phyloP scores from a whole-genome alignment of 257 asterid species.

The Gentiana macrophylla region DNA sequence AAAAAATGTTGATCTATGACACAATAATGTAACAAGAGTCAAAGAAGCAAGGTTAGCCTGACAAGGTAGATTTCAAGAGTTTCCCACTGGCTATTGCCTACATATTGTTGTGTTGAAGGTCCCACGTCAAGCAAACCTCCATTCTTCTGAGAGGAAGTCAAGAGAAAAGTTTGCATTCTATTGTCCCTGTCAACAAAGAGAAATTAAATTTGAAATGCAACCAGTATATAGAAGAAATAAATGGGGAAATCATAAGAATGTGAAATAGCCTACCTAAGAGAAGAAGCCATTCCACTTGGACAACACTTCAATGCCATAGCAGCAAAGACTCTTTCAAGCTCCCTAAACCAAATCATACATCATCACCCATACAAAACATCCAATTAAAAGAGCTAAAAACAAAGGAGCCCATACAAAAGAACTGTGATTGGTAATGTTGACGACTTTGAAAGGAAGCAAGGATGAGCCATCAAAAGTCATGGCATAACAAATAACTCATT shows the following conservation, averaged over 20 bases:
- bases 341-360: conserved; percentile 34
- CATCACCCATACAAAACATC: too few relatives aligned
- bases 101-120: conserved; percentile 29
- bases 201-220: conserved; percentile 7
- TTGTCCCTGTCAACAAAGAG: conserved; percentile 43
- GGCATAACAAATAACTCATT: too few relatives aligned
- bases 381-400: too few relatives aligned
- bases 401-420: too few relatives aligned
- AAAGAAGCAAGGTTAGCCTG: conserved; percentile 22
- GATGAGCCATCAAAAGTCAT: too few relatives aligned
- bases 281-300: conserved; percentile 32
- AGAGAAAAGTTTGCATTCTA: conserved; percentile 47
- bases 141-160: conserved; percentile 68
- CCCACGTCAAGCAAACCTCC: conserved; percentile 39
- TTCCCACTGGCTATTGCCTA: conserved; percentile 72
- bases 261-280: conserved; percentile 33
- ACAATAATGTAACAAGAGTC: neutral
- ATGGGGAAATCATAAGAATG: neutral
- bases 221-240: conserved; percentile 7
- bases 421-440: too few relatives aligned
- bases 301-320: conserved; percentile 84
- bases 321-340: conserved; percentile 72
- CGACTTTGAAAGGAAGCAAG: too few relatives aligned
- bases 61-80: conserved; percentile 89
- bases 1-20: too few relatives aligned